Evolutionary conservation across 495 filamentous ascomycete species (phyloP), one percentile per base, ranked within the genome.

Genomic region (Gamarada debralockiae): DNA sequence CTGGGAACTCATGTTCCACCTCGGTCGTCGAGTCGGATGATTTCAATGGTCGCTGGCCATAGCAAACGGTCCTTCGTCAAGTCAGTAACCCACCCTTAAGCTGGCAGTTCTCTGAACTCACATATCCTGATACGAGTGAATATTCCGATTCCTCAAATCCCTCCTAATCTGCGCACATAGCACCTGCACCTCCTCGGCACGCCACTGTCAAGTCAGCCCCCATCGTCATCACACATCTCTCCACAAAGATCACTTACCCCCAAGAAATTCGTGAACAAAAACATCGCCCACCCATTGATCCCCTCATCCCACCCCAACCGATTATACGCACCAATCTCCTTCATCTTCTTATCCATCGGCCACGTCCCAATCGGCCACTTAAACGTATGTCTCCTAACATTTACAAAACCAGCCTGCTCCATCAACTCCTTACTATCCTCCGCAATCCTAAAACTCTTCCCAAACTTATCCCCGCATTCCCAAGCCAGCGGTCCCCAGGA

Each of bases 321-420:
- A 53, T 75, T 70, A 62, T 64, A 75, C 37, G 48, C 50, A 1
- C 73, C 73, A 23, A 76, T 64, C 50, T 75, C 65, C 52, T 72
- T 74, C 44, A 75, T 46, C 33, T 63, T 60, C 29, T 50, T 57
- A 40, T 78, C 67, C 17, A 54, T 61, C 4, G 69, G 54, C 75
- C 75, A 78, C 13, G 70, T 69, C 6, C 70, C 68, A 38, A 69
- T 54, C 9, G 69, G 69, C 12, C 66, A 54, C 57, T 66, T 52
- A 55, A 56, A 53, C 3, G 45, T 31, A 29, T 38, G 15, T 27
- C 55, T 36, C 46, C 59, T 33, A n/a, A 70, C 58, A 36, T 65
- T 55, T 1, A 55, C 52, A 25, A 69, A 69, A 8, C 67, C 69
- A 1, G 67, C 69, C 9, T 50, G 53, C 22, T 63, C 41, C 41